Conservation (phyloP, 495 filamentous ascomycete genomes). For the Penicillium daleae region DNA sequence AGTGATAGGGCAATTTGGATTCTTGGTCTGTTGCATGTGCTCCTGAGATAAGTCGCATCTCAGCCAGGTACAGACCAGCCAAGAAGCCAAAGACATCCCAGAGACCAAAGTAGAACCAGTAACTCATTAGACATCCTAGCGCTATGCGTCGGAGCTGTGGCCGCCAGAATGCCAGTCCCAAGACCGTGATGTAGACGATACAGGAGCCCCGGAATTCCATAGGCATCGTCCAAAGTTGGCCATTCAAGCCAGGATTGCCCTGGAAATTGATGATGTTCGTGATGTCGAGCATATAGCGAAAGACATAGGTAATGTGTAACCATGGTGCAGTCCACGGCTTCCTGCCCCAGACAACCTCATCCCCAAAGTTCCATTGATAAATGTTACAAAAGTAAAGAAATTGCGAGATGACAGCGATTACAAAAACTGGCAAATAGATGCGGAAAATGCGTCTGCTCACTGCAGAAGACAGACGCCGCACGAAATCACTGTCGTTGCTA, state of each 20-base stretch:
- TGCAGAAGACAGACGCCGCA: conserved; percentile 28
- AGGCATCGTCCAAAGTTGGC: conserved; percentile 56
- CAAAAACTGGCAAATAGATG: conserved; percentile 29
- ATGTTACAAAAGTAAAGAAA: conserved; percentile 28
- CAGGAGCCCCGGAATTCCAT: conserved; percentile 52
- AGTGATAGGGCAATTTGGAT: conserved; percentile 15
- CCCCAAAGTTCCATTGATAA: conserved; percentile 23
- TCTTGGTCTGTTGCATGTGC: not conserved
- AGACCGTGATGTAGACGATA: conserved; percentile 45
- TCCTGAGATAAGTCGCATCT: conserved; percentile 30
- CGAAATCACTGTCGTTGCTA: conserved; percentile 1
- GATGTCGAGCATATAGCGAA: conserved; percentile 24
- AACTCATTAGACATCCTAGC: conserved; percentile 33
- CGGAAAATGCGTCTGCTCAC: conserved; percentile 30
- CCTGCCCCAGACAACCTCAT: conserved; percentile 11
- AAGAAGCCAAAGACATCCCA: conserved; percentile 54
- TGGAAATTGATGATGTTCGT: conserved; percentile 25
- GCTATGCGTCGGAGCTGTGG: conserved; percentile 37
- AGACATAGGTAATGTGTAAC: conserved; percentile 25
- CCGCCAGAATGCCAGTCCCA: conserved; percentile 42
- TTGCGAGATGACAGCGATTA: conserved; percentile 20
- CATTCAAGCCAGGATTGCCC: conserved; percentile 20
- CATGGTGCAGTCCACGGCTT: conserved; percentile 27
- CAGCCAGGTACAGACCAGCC: conserved; percentile 47
- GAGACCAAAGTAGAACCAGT: conserved; percentile 41